Evolutionary conservation across 139 green algal species (phyloP).

Genomic region (Zygnema cylindricum): DNA sequence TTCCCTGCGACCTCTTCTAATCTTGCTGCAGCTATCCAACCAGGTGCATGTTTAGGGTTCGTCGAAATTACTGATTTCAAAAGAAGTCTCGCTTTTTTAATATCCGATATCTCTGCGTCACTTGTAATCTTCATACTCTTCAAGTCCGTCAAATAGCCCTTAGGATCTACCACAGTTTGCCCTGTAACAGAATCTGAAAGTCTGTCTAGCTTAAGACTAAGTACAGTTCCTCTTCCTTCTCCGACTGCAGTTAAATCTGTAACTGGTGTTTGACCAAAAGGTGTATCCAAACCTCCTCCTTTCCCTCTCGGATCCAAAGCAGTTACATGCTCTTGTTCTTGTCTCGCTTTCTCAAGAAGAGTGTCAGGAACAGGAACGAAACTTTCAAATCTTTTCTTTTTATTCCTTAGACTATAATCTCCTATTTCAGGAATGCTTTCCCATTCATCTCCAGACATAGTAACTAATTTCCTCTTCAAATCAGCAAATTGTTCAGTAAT

Average conservation of each 20-base stretch:
- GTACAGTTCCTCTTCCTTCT: slow-evolving; percentile 81
- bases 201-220: slow-evolving; percentile 93
- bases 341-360: slow-evolving; percentile 76
- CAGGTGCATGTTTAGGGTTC: slow-evolving; percentile 94
- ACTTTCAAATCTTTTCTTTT: slow-evolving; percentile 73
- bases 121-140: slow-evolving; percentile 75
- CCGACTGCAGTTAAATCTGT: slow-evolving; percentile 93
- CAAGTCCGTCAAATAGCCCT: slow-evolving; percentile 97
- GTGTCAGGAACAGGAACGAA: slow-evolving; percentile 92
- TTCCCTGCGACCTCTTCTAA: slow-evolving; percentile 82
- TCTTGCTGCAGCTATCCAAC: slow-evolving; percentile 93
- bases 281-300: slow-evolving; percentile 58
- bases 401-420: slow-evolving; percentile 94
- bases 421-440: slow-evolving; percentile 96
- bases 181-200: slow-evolving; percentile 90
- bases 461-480: slow-evolving; percentile 90
- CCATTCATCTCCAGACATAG: slow-evolving; percentile 83
- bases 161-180: slow-evolving; percentile 97
- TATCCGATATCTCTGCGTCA: slow-evolving; percentile 94
- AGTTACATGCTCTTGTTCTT: slow-evolving; percentile 69
- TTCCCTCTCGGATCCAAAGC: slow-evolving; percentile 51
- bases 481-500: slow-evolving; percentile 98
- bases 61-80: slow-evolving; percentile 94
- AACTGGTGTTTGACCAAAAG: slow-evolving; percentile 64
- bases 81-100: slow-evolving; percentile 96